A percentile compares a stretch with the other conserved stretches of the same genome.
phyloP scores from a whole-genome alignment of 306 rosid genomes.

The Dalbergia cultrata region DNA sequence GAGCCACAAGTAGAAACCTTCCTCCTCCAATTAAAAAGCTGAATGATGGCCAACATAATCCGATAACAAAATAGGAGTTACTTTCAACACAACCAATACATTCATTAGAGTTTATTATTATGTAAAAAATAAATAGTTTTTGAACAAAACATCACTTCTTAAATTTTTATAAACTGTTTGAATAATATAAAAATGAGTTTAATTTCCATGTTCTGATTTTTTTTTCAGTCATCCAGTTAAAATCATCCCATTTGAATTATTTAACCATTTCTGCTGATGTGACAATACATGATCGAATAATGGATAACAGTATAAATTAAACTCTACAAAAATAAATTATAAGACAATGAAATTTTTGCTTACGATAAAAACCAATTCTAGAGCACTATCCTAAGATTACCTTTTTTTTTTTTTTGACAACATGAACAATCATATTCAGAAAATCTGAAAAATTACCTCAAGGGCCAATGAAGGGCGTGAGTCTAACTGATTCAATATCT shows the following conservation, averaged over 20 bases:
- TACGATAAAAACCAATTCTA: not conserved
- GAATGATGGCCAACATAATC: constrained; percentile 21
- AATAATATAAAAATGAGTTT: not conserved
- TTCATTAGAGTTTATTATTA: too few relatives aligned
- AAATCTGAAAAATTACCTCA: constrained; percentile 51
- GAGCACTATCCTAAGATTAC: not conserved
- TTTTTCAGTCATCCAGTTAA: too few relatives aligned
- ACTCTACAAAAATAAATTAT: not conserved
- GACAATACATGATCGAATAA: too few relatives aligned
- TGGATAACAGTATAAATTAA: too few relatives aligned
- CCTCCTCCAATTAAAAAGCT: constrained; percentile 85
- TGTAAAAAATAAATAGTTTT: too few relatives aligned
- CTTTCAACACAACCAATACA: not conserved
- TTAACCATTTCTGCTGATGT: too few relatives aligned
- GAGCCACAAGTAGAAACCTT: constrained; percentile 27
- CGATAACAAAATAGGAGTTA: not conserved
- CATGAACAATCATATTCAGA: not conserved
- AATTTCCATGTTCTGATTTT: too few relatives aligned
- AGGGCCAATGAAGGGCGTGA: constrained; percentile 62
- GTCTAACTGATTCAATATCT: constrained; percentile 64
- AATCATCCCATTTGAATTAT: too few relatives aligned
- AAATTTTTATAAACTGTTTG: not conserved
- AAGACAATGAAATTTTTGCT: not conserved
- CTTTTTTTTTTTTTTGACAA: not conserved
- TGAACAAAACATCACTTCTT: not conserved